Base-by-base conservation (phyloP, 2,329 filamentous ascomycete species). In the Zymoseptoria passerinii region DNA sequence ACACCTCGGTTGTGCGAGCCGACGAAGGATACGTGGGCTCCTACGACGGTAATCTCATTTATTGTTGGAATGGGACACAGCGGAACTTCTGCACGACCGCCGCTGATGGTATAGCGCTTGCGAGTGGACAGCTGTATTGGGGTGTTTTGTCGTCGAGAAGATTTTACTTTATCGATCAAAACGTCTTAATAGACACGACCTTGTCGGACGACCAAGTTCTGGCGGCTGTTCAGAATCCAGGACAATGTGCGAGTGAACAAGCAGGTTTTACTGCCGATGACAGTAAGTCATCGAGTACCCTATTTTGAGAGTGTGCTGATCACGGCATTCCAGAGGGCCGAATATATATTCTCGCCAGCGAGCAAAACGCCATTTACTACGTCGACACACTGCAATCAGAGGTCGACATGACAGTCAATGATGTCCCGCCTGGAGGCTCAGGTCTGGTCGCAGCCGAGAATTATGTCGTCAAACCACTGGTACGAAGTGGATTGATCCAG, bases 311-410 rank as follows among this genome's bases (percentile, higher is more conserved):
- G 40, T 18, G 20, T 49, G 23, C 48, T 50, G 48, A 50, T 10
- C 48, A 8, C 10, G 13, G 1, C 2, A 1, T 50, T 13, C 3
- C 8, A 50, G 48, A 27, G 10, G 75, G 74, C 1, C 66, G 74
- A 1, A 69, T 77, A 8, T 76, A 76, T 58, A 73, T 77, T 54
- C 62, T 70, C 28, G 74, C 74, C 6, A 72, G 68, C 55, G 75
- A 77, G 64, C 75, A 77, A 50, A 77, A 77, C 57, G 73, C 75
- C 4, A 75, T 77, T 48, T 75, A 74, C 65, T 76, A 77, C 55
- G 73, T 76, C 53, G 71, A 76, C 58, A 75, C 72, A 3, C 61
- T 69, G 18, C 70, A 73, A 59, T 64, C 67, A 1, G 64, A 73
- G 55, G 65, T 72, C 16, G 71, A 70, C 10, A 64, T 68, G 57